Conservation (phyloP, 2,329 filamentous ascomycete genomes). For the Anthostomella pinea region DNA sequence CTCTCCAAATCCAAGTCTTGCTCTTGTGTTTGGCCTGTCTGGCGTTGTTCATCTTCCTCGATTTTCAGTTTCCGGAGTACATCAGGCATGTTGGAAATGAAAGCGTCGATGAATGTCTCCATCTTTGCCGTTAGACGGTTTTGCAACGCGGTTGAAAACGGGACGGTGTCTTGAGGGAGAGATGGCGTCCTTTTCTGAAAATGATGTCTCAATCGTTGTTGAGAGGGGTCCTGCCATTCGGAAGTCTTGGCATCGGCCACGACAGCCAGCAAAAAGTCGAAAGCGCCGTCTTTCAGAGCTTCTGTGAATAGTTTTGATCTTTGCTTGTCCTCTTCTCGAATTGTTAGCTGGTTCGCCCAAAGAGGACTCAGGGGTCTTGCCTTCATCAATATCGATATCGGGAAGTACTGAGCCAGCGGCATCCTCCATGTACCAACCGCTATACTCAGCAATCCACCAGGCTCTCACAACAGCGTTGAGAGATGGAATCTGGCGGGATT, state of each 20-base stretch:
- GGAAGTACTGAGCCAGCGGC: slow-evolving; percentile 56
- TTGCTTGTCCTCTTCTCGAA: slow-evolving; percentile 61
- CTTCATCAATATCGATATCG: slow-evolving; percentile 61
- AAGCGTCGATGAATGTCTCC: slow-evolving; percentile 84
- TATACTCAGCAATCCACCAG: slow-evolving; percentile 93
- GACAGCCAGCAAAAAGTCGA: slow-evolving; percentile 86
- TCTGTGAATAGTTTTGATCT: slow-evolving; percentile 72
- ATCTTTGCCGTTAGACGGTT: slow-evolving; percentile 72
- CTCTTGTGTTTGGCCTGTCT: slow-evolving; percentile 61
- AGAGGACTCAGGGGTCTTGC: slow-evolving; percentile 29
- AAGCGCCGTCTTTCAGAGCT: slow-evolving; percentile 80
- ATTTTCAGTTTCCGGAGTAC: slow-evolving; percentile 79
- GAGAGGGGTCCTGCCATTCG: slow-evolving; percentile 85
- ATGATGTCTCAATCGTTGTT: slow-evolving; percentile 77
- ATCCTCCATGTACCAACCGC: slow-evolving; percentile 80
- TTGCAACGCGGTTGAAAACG: slow-evolving; percentile 72
- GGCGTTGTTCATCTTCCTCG: slow-evolving; percentile 85
- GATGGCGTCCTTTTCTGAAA: slow-evolving; percentile 76
- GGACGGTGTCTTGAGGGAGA: slow-evolving; percentile 63
- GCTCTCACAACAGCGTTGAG: slow-evolving; percentile 75
- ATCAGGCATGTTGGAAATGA: slow-evolving; percentile 94
- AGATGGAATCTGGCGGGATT: slow-evolving; percentile 69
- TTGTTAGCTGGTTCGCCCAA: slow-evolving; percentile 22
- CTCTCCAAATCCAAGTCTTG: slow-evolving; percentile 77
- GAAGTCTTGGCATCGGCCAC: slow-evolving; percentile 76